Evolutionary conservation across 1,284 basidiomycete species (phyloP), one percentile per base, ranked within the genome.

Genomic region (Cryptococcus amylolentus): DNA sequence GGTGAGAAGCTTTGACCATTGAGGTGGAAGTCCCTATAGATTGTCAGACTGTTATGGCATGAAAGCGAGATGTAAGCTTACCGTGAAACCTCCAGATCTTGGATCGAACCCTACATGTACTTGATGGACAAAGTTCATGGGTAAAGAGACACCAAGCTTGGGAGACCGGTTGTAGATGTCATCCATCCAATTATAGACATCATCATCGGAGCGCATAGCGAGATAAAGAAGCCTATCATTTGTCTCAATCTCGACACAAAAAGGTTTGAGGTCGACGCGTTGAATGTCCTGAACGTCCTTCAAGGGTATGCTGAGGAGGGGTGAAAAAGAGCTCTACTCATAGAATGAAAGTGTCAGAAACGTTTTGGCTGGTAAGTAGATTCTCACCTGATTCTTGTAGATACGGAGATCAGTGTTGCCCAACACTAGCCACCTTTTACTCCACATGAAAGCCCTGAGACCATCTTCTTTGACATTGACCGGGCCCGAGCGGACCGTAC

Each of bases 81-180:
- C 89, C 6, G 92, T 97, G 76, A 97, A 97, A 7, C 87, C 91
- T 14, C 95, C 94, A 40, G 88, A 89, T 47, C 91, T 82, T 0
- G 93, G 91, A 77, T 98, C 95, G 69, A 96, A 98, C 6, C 94
- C 94, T 59, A 98, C 95, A 76, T 98, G 95, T 3, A 98, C 92
- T 75, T 96, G 91, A 79, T 98, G 95, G 1, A 96, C 91, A 72
- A 98, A 98, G 78, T 98, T 94, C 16, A 92, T 97, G 0, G 95
- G 95, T 64, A 88, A 88, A 69, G 88, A 88, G 23, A 95, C 90
- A 40, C 93, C 92, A 86, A 92, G 90, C 48, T 95, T 81, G 0
- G 94, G 92, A 65, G 89, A 91, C 52, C 93, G 84, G 7, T 85
- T 86, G 77, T 98, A 97, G 58, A 98, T 88, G 70, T 96, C 94